Conservation (phyloP, 345 rosid genomes). For the Adansonia digitata region DNA sequence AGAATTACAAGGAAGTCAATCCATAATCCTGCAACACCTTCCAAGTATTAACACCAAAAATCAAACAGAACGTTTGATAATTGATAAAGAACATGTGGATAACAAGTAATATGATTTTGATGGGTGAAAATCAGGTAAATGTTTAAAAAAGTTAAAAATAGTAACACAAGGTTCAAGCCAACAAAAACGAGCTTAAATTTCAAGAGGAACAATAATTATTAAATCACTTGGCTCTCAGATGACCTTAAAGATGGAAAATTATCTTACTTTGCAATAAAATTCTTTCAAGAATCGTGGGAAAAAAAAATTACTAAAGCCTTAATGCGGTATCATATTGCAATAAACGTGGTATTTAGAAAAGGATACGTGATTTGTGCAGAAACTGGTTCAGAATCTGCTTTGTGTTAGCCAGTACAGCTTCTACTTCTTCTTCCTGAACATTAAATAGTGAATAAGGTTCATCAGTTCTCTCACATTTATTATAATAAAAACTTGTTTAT, state of each 20-base stretch:
- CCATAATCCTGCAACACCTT: not conserved
- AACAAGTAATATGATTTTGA: not conserved
- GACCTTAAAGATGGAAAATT: not conserved
- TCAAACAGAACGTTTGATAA: not conserved
- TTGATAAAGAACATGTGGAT: not conserved
- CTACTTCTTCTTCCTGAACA: slow-evolving; percentile 78
- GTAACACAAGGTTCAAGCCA: not conserved
- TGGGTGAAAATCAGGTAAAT: not conserved
- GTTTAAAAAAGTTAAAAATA: not conserved
- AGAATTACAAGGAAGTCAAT: slow-evolving; percentile 10
- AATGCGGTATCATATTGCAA: not conserved
- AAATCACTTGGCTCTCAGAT: not conserved
- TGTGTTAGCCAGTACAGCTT: slow-evolving; percentile 89
- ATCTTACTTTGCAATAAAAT: not conserved
- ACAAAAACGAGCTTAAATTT: not conserved
- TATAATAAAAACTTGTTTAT: not conserved
- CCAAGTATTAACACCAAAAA: not conserved
- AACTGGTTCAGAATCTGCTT: slow-evolving; percentile 92
- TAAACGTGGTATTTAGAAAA: slow-evolving; percentile 12
- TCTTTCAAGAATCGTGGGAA: not conserved
- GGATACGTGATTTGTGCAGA: slow-evolving; percentile 88
- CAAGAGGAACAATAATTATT: not conserved
- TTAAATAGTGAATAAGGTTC: slow-evolving; percentile 6
- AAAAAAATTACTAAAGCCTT: not conserved
- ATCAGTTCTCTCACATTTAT: slow-evolving; percentile 11